Conservation (phyloP, 805 yeast species). For the Kuraishia piskuri region DNA sequence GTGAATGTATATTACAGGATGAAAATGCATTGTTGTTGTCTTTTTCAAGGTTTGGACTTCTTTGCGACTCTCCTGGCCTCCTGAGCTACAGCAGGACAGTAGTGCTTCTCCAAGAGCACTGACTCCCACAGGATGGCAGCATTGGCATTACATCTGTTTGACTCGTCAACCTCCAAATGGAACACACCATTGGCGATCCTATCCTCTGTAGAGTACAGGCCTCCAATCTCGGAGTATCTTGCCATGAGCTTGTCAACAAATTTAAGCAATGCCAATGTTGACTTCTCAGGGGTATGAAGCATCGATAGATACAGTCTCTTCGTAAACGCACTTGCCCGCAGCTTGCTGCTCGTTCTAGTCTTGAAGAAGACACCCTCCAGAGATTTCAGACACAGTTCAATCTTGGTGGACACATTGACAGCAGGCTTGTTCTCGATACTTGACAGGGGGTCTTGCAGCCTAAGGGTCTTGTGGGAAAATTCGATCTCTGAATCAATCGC, state of each 20-base stretch:
- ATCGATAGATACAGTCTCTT: slow-evolving; percentile 65
- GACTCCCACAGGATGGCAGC: slow-evolving; percentile 92
- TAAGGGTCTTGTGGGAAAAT: slow-evolving; percentile 70
- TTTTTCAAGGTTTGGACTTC: slow-evolving; percentile 9
- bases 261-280: slow-evolving; percentile 68
- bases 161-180: slow-evolving; percentile 52
- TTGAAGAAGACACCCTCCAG: slow-evolving; percentile 78
- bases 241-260: slow-evolving; percentile 70
- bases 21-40: background rate
- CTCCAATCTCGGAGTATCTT: slow-evolving; percentile 62
- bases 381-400: slow-evolving; percentile 72
- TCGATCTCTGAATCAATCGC: slow-evolving; percentile 80
- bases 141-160: slow-evolving; percentile 74
- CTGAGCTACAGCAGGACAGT: slow-evolving; percentile 71
- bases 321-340: slow-evolving; percentile 72
- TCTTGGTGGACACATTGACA: slow-evolving; percentile 82
- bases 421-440: slow-evolving; percentile 41
- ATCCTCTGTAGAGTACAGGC: slow-evolving; percentile 83
- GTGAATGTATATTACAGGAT: background rate
- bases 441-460: slow-evolving; percentile 65
- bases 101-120: slow-evolving; percentile 70
- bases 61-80: slow-evolving; percentile 41
- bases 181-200: slow-evolving; percentile 75
- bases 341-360: slow-evolving; percentile 55
- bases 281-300: slow-evolving; percentile 80